Evolutionary conservation across 768 basidiomycete genomes (phyloP).

Genomic region (Auricularia sp.): DNA sequence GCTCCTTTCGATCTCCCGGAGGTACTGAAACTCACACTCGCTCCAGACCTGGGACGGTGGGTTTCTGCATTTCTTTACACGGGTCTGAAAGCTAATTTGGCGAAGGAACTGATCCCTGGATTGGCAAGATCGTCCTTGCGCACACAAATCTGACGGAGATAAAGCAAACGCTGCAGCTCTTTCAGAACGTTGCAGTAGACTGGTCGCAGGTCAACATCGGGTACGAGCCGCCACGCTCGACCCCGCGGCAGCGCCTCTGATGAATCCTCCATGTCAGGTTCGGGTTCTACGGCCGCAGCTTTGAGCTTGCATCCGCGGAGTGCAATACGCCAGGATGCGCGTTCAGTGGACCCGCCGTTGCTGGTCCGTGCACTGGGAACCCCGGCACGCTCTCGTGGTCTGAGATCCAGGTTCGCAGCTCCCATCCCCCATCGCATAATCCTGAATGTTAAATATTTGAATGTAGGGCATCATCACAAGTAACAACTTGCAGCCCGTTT

Average conservation of each 20-base stretch:
- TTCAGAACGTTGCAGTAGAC: slow-evolving; percentile 1
- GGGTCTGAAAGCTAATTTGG: too few species aligned
- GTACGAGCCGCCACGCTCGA: too few species aligned
- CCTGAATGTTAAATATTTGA: too few species aligned
- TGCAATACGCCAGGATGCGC: slow-evolving; percentile 1
- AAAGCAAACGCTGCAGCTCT: slow-evolving; percentile 3
- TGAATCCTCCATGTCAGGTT: not conserved
- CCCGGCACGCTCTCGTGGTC: slow-evolving; percentile 4
- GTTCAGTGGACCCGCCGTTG: not conserved
- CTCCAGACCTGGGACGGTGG: too few species aligned
- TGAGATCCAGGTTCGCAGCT: not conserved
- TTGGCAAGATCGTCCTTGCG: slow-evolving; percentile 1
- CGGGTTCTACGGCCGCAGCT: slow-evolving; percentile 4
- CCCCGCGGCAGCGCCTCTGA: too few species aligned
- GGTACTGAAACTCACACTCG: too few species aligned
- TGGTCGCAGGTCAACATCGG: not conserved
- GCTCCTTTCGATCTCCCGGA: too few species aligned
- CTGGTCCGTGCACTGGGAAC: slow-evolving; percentile 2
- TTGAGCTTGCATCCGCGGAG: not conserved
- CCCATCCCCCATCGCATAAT: too few species aligned
- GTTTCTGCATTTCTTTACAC: too few species aligned
- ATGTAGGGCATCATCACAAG: not conserved
- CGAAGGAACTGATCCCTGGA: slow-evolving; percentile 5
- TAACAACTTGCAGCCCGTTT: not conserved
- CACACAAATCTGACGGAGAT: slow-evolving; percentile 5